phyloP scores from a whole-genome alignment of 164 flowering plant species.

The Aristolochia fimbriata region DNA sequence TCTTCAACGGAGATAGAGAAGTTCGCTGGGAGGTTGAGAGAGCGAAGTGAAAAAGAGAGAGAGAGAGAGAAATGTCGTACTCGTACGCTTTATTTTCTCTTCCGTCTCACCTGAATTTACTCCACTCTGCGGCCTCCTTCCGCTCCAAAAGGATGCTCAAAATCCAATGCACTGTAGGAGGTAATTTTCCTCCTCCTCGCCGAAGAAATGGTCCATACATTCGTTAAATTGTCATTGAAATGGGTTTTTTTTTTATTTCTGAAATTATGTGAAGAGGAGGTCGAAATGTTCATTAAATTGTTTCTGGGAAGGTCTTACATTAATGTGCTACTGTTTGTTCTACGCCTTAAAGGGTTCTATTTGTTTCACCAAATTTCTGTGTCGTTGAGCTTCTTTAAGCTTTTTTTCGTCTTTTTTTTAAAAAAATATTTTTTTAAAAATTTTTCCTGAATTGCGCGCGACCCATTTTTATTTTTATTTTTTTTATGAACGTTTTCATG shows the following conservation, averaged over 20 bases:
- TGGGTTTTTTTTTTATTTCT: too few species aligned
- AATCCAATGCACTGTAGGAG: constrained; percentile 39
- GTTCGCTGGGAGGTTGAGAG: too few species aligned
- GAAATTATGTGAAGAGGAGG: background rate
- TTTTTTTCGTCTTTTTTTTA: too few species aligned
- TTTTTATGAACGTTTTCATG: too few species aligned
- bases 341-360: background rate
- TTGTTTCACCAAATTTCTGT: too few species aligned
- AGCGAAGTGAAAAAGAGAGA: background rate
- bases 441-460: too few species aligned
- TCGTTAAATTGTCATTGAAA: background rate
- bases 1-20: too few species aligned
- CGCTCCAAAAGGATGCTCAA: constrained; percentile 19
- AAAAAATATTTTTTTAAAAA: too few species aligned
- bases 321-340: background rate
- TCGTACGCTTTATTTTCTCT: constrained; percentile 18
- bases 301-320: background rate
- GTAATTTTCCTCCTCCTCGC: constrained; percentile 20
- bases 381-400: too few species aligned
- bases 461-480: too few species aligned
- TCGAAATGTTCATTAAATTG: background rate
- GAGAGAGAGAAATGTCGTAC: constrained; percentile 25
- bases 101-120: constrained; percentile 21
- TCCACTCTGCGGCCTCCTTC: constrained; percentile 16
- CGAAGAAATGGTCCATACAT: too few species aligned